Conservation (phyloP, 2,329 filamentous ascomycete genomes). For the Colletotrichum sp. region DNA sequence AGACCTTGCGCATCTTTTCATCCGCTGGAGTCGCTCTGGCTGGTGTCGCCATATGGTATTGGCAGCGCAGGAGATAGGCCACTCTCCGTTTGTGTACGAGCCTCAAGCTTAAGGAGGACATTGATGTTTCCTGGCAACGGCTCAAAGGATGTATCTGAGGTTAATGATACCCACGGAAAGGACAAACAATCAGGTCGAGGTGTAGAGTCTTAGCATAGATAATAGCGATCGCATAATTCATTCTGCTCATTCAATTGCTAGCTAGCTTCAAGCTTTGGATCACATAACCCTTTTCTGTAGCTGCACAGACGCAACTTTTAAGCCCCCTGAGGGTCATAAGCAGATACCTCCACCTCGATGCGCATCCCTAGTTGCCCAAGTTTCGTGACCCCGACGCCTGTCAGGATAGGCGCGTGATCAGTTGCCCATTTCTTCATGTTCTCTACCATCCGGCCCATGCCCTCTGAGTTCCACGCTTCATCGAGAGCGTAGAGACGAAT, state of each 20-base stretch:
- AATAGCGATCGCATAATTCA: background rate
- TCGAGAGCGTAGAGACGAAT: conserved; percentile 41
- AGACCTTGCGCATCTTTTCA: background rate
- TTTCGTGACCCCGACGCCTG: conserved; percentile 41
- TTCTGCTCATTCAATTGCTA: background rate
- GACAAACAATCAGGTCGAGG: background rate
- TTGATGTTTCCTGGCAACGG: background rate
- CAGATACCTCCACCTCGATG: conserved; percentile 51
- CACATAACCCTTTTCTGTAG: background rate
- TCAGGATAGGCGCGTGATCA: conserved; percentile 47
- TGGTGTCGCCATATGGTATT: conserved; percentile 2
- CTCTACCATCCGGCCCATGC: conserved; percentile 31
- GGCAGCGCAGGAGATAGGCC: background rate
- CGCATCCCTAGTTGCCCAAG: conserved; percentile 45
- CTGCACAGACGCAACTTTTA: background rate
- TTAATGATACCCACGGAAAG: background rate
- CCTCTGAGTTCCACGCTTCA: conserved; percentile 26
- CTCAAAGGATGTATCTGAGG: background rate
- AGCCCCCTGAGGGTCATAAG: conserved; percentile 18
- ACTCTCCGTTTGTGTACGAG: background rate
- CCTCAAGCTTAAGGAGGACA: background rate
- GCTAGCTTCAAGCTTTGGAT: rapidly evolving
- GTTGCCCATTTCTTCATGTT: conserved; percentile 46
- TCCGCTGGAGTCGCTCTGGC: background rate
- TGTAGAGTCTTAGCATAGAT: background rate